Conservation (phyloP, 2,329 filamentous ascomycete genomes). For the Graphium sp. region DNA sequence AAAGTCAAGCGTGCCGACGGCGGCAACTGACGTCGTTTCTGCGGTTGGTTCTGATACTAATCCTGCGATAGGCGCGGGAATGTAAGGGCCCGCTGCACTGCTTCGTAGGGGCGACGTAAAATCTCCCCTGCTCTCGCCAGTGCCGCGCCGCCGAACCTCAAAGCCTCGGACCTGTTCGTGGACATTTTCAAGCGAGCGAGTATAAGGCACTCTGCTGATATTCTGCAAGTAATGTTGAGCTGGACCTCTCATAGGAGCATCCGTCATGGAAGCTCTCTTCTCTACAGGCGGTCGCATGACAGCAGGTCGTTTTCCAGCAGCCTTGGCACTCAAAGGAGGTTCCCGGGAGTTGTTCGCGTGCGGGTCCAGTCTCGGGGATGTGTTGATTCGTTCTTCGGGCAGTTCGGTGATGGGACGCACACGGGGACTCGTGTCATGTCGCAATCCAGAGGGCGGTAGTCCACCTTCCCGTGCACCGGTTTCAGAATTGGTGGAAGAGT, state of each 20-base stretch:
- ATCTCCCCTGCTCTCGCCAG: too few species aligned
- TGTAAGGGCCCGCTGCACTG: background rate
- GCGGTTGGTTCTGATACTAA: slow-evolving; percentile 12
- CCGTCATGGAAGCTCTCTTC: slow-evolving; percentile 1
- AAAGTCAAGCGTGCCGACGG: slow-evolving; percentile 22
- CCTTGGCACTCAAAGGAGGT: slow-evolving; percentile 21
- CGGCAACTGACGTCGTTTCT: slow-evolving; percentile 22
- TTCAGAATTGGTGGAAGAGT: slow-evolving; percentile 21
- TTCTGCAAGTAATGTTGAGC: background rate
- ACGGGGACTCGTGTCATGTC: too few species aligned
- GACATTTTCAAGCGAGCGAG: slow-evolving; percentile 2
- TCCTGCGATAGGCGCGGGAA: too few species aligned
- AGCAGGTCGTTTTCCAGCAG: slow-evolving; percentile 28
- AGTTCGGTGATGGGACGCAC: slow-evolving; percentile 2
- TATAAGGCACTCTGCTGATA: background rate
- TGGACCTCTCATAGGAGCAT: background rate
- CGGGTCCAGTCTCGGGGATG: slow-evolving; percentile 1
- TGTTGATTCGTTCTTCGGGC: slow-evolving; percentile 3
- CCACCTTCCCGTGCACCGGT: slow-evolving; percentile 13
- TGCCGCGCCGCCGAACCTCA: background rate
- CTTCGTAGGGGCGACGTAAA: background rate
- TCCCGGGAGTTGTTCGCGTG: background rate
- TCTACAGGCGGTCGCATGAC: slow-evolving; percentile 3
- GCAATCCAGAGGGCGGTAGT: too few species aligned
- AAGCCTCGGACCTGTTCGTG: slow-evolving; percentile 3